These are phyloP conservation scores for Pichia paraexigua DNA, from an alignment of 805 yeast species.

Conservation along the genomic window DNA sequence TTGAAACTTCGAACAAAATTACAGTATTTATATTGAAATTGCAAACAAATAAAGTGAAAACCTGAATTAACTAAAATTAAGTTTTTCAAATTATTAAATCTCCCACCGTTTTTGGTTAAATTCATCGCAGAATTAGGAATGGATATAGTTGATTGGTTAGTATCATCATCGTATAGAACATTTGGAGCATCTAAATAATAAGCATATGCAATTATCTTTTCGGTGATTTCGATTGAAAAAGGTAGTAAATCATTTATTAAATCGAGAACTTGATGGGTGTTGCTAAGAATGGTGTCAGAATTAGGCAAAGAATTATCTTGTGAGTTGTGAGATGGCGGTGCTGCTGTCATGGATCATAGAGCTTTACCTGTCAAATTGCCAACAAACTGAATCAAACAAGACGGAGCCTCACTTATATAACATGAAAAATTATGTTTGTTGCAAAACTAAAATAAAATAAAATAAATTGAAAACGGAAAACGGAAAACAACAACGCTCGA, in stretches of 20 bases:
- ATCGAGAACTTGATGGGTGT: not conserved
- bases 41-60: slow-evolving; percentile 48
- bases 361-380: not conserved
- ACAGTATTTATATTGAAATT: slow-evolving; percentile 57
- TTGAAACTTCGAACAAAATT: slow-evolving; percentile 74
- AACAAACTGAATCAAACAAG: not conserved
- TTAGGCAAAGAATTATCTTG: not conserved
- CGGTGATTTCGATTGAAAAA: slow-evolving; percentile 27
- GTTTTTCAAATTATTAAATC: slow-evolving; percentile 20
- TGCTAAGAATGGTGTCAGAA: not conserved
- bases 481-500: no score
- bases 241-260: slow-evolving; percentile 14
- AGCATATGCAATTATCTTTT: slow-evolving; percentile 25
- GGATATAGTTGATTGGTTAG: not conserved
- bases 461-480: no score
- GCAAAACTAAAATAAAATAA: no score
- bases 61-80: slow-evolving; percentile 42
- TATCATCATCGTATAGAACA: not conserved
- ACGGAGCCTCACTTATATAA: not conserved
- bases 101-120: slow-evolving; percentile 19
- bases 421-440: no score
- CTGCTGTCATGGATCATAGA: not conserved
- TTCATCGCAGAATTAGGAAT: slow-evolving; percentile 14
- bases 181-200: slow-evolving; percentile 22
- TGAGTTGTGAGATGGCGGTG: not conserved